These are phyloP conservation scores for Bruguiera sexangula DNA, from an alignment of 345 rosid genomes.

Conservation along the genomic window DNA sequence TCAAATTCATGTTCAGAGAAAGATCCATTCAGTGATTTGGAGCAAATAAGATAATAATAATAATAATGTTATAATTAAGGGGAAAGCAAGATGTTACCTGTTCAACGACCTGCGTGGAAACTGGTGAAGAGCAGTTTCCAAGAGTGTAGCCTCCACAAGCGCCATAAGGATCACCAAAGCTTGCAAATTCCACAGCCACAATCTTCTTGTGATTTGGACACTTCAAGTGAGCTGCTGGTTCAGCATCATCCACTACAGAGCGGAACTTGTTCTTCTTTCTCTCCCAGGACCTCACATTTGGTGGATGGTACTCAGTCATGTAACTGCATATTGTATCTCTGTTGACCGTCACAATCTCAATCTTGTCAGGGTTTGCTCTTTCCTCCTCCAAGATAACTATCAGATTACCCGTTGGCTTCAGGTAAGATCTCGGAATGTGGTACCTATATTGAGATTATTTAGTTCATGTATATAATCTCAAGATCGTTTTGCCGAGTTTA, in stretches of 20 bases:
- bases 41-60: background rate
- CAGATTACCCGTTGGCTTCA: slow-evolving; percentile 58
- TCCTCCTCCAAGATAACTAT: slow-evolving; percentile 68
- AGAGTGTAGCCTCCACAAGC: slow-evolving; percentile 47
- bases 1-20: background rate
- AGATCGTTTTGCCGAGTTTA: background rate
- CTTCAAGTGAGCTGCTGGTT: slow-evolving; percentile 45
- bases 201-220: slow-evolving; percentile 53
- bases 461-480: background rate
- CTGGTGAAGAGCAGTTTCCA: slow-evolving; percentile 57
- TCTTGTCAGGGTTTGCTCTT: slow-evolving; percentile 44
- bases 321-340: slow-evolving; percentile 77
- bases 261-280: slow-evolving; percentile 33
- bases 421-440: slow-evolving; percentile 77
- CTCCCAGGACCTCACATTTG: slow-evolving; percentile 51
- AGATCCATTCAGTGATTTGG: background rate
- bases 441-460: slow-evolving; percentile 40
- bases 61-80: background rate
- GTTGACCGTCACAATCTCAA: slow-evolving; percentile 47
- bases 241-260: slow-evolving; percentile 33
- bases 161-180: slow-evolving; percentile 79
- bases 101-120: slow-evolving; percentile 54
- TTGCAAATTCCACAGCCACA: slow-evolving; percentile 60
- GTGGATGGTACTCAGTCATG: slow-evolving; percentile 52
- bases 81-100: slow-evolving; percentile 30